A percentile compares a stretch with the other conserved stretches of the same genome.
Conservation (phyloP, 2,329 filamentous ascomycete species). For the Fusarium siculi region DNA sequence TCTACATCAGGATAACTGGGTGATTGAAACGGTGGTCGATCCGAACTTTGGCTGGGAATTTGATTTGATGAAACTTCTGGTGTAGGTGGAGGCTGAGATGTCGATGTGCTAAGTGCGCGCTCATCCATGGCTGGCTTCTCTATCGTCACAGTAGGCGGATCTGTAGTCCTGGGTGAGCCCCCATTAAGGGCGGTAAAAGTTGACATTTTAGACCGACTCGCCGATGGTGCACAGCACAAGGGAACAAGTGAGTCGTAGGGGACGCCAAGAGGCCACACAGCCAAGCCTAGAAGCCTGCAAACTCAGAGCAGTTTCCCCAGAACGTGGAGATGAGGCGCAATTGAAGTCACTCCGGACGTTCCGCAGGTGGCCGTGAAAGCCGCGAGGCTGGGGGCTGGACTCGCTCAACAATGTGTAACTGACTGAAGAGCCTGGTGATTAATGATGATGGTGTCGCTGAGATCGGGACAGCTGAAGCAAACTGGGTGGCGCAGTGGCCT, state of each 20-base stretch:
- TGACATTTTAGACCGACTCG: constrained; percentile 53
- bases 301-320: constrained; percentile 1
- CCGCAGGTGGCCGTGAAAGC: constrained; percentile 21
- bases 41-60: constrained; percentile 54
- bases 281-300: constrained; percentile 1
- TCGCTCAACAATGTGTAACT: constrained; percentile 1
- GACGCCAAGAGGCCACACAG: neutral
- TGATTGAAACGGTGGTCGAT: constrained; percentile 55
- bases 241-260: neutral
- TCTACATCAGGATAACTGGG: constrained; percentile 58
- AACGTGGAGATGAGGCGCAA: constrained; percentile 10
- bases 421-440: neutral
- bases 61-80: constrained; percentile 46
- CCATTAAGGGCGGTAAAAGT: constrained; percentile 65
- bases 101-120: constrained; percentile 42
- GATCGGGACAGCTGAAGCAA: neutral
- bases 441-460: constrained; percentile 2
- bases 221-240: neutral
- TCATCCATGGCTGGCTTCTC: constrained; percentile 50
- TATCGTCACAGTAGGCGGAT: constrained; percentile 46
- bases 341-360: constrained; percentile 28
- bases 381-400: constrained; percentile 2
- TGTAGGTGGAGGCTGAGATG: constrained; percentile 41
- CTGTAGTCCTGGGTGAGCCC: constrained; percentile 57
- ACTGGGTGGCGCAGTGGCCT: constrained; percentile 11